Conservation (phyloP, 169 alveolate species). For the Besnoitia besnoiti region DNA sequence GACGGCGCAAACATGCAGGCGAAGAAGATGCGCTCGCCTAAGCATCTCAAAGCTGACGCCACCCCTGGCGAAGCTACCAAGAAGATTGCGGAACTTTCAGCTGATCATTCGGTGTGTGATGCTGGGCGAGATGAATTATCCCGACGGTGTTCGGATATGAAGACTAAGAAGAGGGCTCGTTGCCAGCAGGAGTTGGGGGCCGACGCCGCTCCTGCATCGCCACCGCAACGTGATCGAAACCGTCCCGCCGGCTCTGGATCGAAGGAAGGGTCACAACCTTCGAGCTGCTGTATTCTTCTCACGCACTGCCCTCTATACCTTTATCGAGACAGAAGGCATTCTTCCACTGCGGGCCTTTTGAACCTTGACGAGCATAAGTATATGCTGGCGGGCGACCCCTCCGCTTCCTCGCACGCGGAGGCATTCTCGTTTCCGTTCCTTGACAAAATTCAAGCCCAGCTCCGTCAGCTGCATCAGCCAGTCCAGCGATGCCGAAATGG, state of each 20-base stretch:
- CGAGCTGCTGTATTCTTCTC: neutral
- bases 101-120: neutral
- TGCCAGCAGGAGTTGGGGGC: neutral
- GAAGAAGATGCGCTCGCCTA: neutral
- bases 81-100: neutral
- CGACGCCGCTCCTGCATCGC: neutral
- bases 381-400: neutral
- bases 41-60: neutral
- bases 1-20: neutral
- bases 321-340: neutral
- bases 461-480: neutral
- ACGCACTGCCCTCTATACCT: slow-evolving; percentile 30
- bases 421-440: neutral
- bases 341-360: neutral
- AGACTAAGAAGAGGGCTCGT: neutral
- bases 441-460: slow-evolving; percentile 10
- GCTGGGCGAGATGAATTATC: neutral
- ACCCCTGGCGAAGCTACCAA: neutral
- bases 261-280: neutral
- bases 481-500: neutral
- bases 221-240: neutral
- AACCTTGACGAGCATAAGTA: slow-evolving; percentile 16
- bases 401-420: slow-evolving; percentile 1
- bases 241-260: neutral
- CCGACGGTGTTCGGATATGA: neutral